Evolutionary conservation across 1,284 basidiomycete species (phyloP).

Genomic region (Melampsora larici-populina): DNA sequence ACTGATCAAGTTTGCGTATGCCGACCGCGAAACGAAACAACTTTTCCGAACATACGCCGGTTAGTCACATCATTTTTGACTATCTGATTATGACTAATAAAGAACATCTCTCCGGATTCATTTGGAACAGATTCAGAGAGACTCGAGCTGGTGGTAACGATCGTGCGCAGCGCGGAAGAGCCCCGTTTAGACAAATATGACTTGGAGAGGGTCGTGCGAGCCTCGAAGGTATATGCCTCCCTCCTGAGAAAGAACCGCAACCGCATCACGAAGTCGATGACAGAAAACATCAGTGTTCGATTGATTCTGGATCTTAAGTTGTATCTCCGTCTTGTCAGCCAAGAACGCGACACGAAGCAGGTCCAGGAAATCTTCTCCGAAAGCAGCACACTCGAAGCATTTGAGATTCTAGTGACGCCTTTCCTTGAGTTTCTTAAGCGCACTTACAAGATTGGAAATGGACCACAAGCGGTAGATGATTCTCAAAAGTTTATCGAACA

Average conservation of each 20-base stretch:
- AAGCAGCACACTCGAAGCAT: slow-evolving; percentile 45
- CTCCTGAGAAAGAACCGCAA: slow-evolving; percentile 45
- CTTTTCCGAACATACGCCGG: slow-evolving; percentile 47
- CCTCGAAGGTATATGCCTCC: slow-evolving; percentile 44
- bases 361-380: slow-evolving; percentile 46
- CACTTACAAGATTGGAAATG: slow-evolving; percentile 46
- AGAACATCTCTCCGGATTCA: background rate
- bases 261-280: slow-evolving; percentile 45
- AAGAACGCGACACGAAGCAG: slow-evolving; percentile 46
- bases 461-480: slow-evolving; percentile 44
- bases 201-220: slow-evolving; percentile 46
- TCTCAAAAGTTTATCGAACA: slow-evolving; percentile 47
- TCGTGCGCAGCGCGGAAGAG: slow-evolving; percentile 49
- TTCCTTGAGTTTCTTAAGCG: slow-evolving; percentile 46
- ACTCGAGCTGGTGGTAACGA: slow-evolving; percentile 48
- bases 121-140: slow-evolving; percentile 44
- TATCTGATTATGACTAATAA: slow-evolving; percentile 1
- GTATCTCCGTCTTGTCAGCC: slow-evolving; percentile 46
- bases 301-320: slow-evolving; percentile 49
- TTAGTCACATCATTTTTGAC: slow-evolving; percentile 15
- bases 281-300: slow-evolving; percentile 46
- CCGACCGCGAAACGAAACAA: slow-evolving; percentile 45
- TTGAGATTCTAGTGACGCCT: slow-evolving; percentile 46
- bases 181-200: slow-evolving; percentile 47
- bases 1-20: slow-evolving; percentile 46